phyloP scores from a whole-genome alignment of 352 stramenopile species.

The Phytophthora parvispora region DNA sequence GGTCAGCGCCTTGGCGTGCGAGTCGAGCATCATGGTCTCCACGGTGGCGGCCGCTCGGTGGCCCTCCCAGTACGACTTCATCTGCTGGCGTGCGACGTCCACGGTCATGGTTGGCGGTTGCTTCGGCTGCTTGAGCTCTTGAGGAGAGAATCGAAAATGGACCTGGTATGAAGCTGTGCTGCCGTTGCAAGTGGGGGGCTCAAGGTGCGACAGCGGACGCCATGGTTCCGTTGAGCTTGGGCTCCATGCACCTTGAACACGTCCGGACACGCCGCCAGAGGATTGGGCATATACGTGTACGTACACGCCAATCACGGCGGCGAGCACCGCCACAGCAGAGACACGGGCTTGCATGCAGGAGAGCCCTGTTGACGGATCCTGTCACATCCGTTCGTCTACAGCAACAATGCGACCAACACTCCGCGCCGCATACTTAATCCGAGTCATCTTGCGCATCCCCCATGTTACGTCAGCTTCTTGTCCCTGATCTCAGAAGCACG shows the following conservation, averaged over 20 bases:
- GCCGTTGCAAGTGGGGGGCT: constrained; percentile 3
- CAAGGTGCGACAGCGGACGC: background rate
- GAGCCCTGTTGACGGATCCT: constrained; percentile 14
- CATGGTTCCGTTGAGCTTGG: constrained; percentile 10
- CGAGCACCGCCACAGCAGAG: constrained; percentile 12
- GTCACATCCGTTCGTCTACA: constrained; percentile 26
- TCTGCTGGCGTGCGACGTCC: constrained; percentile 59
- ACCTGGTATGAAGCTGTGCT: background rate
- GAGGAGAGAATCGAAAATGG: constrained; percentile 20
- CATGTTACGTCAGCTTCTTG: constrained; percentile 7
- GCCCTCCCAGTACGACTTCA: constrained; percentile 86
- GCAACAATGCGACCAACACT: constrained; percentile 15
- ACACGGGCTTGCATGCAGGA: constrained; percentile 8
- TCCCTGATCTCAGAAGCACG: background rate
- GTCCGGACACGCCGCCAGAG: constrained; percentile 8
- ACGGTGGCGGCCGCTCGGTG: constrained; percentile 69
- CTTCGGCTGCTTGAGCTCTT: constrained; percentile 18
- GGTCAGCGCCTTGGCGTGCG: constrained; percentile 71
- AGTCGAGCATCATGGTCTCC: constrained; percentile 89
- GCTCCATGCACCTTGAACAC: constrained; percentile 18
- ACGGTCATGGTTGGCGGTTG: constrained; percentile 47
- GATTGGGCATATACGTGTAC: constrained; percentile 18
- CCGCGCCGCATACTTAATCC: constrained; percentile 1
- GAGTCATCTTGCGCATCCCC: constrained; percentile 3
- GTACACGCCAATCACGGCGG: constrained; percentile 21